A percentile compares a stretch with the other conserved stretches of the same genome.
These are phyloP conservation scores for Radiomyces spectabilis DNA, from an alignment of 192 early-diverging fungal genomes.

Conservation along the genomic window DNA sequence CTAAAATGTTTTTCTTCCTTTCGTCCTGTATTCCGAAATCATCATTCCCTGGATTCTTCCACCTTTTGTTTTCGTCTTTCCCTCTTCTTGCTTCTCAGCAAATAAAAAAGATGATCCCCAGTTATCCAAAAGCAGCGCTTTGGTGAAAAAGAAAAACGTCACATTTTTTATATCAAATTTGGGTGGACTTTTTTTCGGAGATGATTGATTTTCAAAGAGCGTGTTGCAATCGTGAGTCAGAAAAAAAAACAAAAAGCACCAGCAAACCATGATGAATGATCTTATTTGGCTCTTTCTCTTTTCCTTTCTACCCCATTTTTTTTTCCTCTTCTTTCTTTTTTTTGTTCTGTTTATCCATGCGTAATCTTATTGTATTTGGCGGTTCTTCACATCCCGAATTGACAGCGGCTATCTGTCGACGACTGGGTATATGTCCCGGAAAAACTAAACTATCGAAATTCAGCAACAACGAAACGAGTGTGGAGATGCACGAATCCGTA, in stretches of 20 bases:
- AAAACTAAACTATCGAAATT: conserved; percentile 79
- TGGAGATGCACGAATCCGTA: conserved; percentile 87
- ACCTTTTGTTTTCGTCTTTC: background rate
- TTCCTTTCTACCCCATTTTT: conserved; percentile 55
- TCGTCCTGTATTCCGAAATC: no score
- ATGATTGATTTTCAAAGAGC: background rate
- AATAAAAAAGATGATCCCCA: no score
- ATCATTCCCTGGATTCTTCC: background rate
- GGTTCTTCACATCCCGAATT: conserved; percentile 87
- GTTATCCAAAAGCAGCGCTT: background rate
- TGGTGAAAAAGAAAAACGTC: conserved; percentile 1
- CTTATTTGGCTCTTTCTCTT: background rate
- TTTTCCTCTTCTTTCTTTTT: conserved; percentile 13
- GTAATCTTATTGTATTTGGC: conserved; percentile 85
- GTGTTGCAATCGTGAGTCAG: no score
- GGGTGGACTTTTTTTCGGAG: background rate
- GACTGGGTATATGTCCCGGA: conserved; percentile 68
- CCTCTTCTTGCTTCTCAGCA: no score
- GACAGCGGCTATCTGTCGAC: conserved; percentile 72
- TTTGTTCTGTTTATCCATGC: conserved; percentile 38
- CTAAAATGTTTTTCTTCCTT: conserved; percentile 27
- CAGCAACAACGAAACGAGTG: conserved; percentile 92
- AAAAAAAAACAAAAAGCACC: no score
- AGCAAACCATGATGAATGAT: no score
- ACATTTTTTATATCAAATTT: background rate